Percentiles rank a stretch among this genome's conserved stretches.
phyloP scores from a whole-genome alignment of 1,284 basidiomycete species.

The Xerocomus minutiporus region DNA sequence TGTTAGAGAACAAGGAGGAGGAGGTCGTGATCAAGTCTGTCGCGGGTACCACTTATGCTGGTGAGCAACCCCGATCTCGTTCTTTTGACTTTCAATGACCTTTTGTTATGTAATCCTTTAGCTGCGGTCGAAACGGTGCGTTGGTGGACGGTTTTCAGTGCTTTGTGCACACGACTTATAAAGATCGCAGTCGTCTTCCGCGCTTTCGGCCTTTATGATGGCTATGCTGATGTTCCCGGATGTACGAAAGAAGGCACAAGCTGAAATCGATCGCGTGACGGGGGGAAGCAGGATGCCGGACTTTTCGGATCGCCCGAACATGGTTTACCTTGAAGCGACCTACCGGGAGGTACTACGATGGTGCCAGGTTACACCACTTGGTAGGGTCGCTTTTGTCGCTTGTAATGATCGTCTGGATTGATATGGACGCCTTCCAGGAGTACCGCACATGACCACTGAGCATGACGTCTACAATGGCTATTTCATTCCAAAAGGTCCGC shows the following conservation, averaged over 20 bases:
- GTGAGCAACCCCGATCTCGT: not conserved
- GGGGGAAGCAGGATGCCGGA: slow-evolving; percentile 7
- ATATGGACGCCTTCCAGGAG: not conserved
- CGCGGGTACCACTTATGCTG: slow-evolving; percentile 22
- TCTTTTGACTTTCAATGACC: not conserved
- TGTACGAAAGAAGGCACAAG: slow-evolving; percentile 20
- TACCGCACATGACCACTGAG: slow-evolving; percentile 13
- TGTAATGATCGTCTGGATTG: not conserved
- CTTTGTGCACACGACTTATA: not conserved
- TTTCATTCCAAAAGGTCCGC: slow-evolving; percentile 22
- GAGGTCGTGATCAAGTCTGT: slow-evolving; percentile 27
- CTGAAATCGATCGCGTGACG: slow-evolving; percentile 17
- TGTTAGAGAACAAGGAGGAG: slow-evolving; percentile 24
- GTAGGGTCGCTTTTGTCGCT: slow-evolving; percentile 2
- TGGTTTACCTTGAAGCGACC: slow-evolving; percentile 22
- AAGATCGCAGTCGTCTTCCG: slow-evolving; percentile 17
- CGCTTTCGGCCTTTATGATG: slow-evolving; percentile 23
- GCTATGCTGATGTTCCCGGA: slow-evolving; percentile 29
- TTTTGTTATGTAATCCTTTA: not conserved
- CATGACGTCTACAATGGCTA: slow-evolving; percentile 17
- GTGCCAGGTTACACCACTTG: slow-evolving; percentile 19
- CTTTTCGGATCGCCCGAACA: slow-evolving; percentile 15
- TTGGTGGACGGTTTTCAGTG: not conserved
- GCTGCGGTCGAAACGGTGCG: slow-evolving; percentile 18
- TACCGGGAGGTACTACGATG: slow-evolving; percentile 19